phyloP scores from a whole-genome alignment of 345 rosid genomes.

The Ricinus communis region DNA sequence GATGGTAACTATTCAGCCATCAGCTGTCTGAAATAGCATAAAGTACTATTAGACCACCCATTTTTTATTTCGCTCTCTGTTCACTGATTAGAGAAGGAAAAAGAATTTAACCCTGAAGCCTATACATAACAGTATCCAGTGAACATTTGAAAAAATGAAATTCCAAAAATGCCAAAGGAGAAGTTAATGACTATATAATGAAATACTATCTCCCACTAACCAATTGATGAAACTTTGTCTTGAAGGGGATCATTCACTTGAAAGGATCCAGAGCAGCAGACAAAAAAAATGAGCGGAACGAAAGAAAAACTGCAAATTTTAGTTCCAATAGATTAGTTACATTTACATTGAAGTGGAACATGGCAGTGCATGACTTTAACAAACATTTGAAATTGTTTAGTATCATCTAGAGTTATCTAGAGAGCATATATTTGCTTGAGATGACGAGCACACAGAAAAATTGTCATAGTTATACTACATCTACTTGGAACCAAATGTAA shows the following conservation, averaged over 20 bases:
- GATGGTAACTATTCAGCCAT: neutral
- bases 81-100: neutral
- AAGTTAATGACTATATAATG: neutral
- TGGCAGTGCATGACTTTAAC: neutral
- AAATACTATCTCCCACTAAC: conserved; percentile 43
- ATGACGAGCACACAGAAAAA: neutral
- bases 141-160: neutral
- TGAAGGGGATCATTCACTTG: conserved; percentile 39
- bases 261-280: conserved; percentile 44
- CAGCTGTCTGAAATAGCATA: neutral
- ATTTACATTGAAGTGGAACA: neutral
- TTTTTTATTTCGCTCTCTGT: neutral
- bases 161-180: no score
- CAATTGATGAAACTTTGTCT: conserved; percentile 66
- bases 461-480: neutral
- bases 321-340: conserved; percentile 6
- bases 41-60: neutral
- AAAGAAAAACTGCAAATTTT: conserved; percentile 59
- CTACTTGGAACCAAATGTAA: neutral
- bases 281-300: conserved; percentile 52
- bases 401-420: neutral
- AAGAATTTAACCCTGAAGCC: neutral
- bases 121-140: neutral
- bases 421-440: neutral
- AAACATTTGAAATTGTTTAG: neutral